A percentile compares a stretch with the other conserved stretches of the same genome.
These are phyloP conservation scores for Cystobasidium tubakii DNA, from an alignment of 768 basidiomycete genomes.

Conservation along the genomic window DNA sequence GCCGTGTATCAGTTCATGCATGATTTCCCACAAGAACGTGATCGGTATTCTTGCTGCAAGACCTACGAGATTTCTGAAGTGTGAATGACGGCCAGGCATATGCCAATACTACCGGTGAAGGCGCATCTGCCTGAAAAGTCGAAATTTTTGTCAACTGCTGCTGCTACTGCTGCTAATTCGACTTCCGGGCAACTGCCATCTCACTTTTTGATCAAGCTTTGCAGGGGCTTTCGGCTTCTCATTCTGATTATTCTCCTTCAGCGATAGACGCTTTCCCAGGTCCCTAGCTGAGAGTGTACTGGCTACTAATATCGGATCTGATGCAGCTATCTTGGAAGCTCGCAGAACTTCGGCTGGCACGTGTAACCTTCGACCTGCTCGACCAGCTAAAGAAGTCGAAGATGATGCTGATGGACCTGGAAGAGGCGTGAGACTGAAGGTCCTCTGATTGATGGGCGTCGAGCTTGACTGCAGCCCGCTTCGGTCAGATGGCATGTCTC, in stretches of 20 bases:
- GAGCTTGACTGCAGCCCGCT: background rate
- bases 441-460: background rate
- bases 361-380: conserved; percentile 30
- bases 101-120: conserved; percentile 16
- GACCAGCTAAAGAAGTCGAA: background rate
- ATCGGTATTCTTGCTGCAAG: background rate
- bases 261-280: conserved; percentile 15
- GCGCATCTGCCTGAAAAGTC: background rate
- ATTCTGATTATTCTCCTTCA: background rate
- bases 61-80: conserved; percentile 23
- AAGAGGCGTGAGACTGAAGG: background rate
- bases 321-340: conserved; percentile 13
- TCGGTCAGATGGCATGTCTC: background rate
- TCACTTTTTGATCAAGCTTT: background rate
- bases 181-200: background rate
- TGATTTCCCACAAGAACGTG: background rate
- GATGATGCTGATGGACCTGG: background rate
- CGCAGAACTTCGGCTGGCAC: conserved; percentile 22
- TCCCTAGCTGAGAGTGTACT: conserved; percentile 19
- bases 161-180: background rate
- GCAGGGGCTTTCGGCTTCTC: background rate
- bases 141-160: background rate
- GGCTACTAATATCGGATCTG: conserved; percentile 27
- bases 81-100: conserved; percentile 38
- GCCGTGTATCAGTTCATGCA: background rate